A percentile compares a stretch with the other conserved stretches of the same genome.
phyloP scores from a whole-genome alignment of 2,329 filamentous ascomycete species.

The Exserohilum rostratum region DNA sequence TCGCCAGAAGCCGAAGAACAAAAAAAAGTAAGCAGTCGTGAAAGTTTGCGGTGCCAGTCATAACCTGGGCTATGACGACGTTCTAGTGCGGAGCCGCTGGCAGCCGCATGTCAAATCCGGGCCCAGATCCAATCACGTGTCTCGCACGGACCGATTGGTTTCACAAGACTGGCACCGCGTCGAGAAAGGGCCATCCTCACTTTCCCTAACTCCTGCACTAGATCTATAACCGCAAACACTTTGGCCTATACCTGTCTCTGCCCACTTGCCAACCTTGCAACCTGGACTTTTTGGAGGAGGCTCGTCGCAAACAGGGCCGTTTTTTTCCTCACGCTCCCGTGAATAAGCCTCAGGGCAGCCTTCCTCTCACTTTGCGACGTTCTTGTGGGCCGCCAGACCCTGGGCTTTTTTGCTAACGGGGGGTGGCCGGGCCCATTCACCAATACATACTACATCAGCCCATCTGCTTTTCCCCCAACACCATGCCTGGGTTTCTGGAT shows the following conservation, averaged over 20 bases:
- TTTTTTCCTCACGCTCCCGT: too few relatives aligned
- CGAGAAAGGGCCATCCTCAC: slow-evolving; percentile 2
- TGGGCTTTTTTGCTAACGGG: slow-evolving; percentile 3
- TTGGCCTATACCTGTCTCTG: background rate
- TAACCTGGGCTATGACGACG: background rate
- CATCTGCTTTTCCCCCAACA: background rate
- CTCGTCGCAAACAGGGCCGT: too few relatives aligned
- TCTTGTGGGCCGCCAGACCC: background rate
- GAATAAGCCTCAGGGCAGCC: too few relatives aligned
- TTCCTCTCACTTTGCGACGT: background rate
- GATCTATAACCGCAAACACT: background rate
- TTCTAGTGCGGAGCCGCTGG: slow-evolving; percentile 6
- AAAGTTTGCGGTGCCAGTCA: background rate
- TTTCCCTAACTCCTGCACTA: background rate
- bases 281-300: too few relatives aligned
- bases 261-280: too few relatives aligned
- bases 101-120: background rate
- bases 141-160: slow-evolving; percentile 14
- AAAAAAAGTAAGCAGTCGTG: background rate
- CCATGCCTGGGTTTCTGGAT: slow-evolving; percentile 40
- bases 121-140: slow-evolving; percentile 14
- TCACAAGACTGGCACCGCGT: slow-evolving; percentile 9
- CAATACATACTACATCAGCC: slow-evolving; percentile 9
- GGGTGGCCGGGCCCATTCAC: too few relatives aligned
- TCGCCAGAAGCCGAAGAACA: background rate